Evolutionary conservation across 208 protist genomes (phyloP), one percentile per base, ranked within the genome.

Genomic region (Acanthamoeba royreba): DNA sequence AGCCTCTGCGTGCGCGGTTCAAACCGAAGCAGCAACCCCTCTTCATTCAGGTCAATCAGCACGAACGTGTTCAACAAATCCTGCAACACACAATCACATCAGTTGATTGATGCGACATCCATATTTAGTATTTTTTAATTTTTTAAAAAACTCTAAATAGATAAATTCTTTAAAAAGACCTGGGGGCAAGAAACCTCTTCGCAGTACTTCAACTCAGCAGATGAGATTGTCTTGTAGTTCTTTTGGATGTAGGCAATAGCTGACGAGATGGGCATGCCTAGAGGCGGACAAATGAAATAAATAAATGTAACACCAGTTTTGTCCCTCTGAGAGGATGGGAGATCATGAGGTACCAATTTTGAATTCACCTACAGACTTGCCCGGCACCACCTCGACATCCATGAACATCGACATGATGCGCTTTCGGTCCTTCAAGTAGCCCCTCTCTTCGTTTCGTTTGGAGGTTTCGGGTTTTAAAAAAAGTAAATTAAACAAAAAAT

Each of bases 171-270:
- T 28, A 38, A 28, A 74, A 13, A 74, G 22, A 74, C 8, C 15
- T 35, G 42, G 52, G 77, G 77, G 77, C 17, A 15, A 9, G 22
- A 8, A 17, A 90, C 83, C 83, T 90, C 83, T 90, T 90, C 83
- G 53, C 83, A 90, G 46, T 90, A 90, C 53, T 90, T 90, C 47
- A 90, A 49, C 22, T 90, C 83, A 25, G 63, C 83, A 17, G 83
- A 17, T 8, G 83, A 46, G 17, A 90, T 90, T 42, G 31, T 66
- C 40, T 90, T 90, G 53, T 90, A 90, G 83, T 63, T 90, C 83
- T 90, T 90, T 90, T 90, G 83, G 31, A 90, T 90, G 83, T 66
- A 28, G 46, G 46, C 46, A 3, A 90, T 90, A 49, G 83, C 83
- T 40, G 83, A 13, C 17, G 83, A 90, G 22, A 90, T 90, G 83